Evolutionary conservation across 768 basidiomycete species (phyloP).

Genomic region (Auriscalpium vulgare): DNA sequence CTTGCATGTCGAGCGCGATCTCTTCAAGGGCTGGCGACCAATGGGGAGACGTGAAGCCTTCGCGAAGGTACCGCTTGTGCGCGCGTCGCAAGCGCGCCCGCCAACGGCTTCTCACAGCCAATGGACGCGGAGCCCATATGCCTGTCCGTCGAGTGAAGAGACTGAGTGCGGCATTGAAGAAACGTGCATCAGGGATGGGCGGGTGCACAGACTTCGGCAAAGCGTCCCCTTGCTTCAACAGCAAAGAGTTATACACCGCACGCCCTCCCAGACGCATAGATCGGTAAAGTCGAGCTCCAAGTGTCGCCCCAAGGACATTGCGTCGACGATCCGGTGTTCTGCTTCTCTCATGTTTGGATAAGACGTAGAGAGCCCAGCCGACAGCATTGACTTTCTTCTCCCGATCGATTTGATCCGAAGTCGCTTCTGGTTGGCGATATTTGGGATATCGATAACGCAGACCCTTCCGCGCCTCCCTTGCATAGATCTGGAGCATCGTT

Average conservation of each 20-base stretch:
- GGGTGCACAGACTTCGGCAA: not conserved
- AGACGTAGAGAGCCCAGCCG: not conserved
- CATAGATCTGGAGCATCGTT: conserved; percentile 59
- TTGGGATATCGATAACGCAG: not conserved
- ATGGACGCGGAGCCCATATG: conserved; percentile 10
- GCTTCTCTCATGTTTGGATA: not conserved
- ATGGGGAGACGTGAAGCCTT: not conserved
- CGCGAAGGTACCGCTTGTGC: not conserved
- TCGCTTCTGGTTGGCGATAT: not conserved
- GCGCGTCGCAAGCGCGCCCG: conserved; percentile 23
- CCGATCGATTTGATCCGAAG: too few species aligned
- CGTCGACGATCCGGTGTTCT: not conserved
- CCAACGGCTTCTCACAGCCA: conserved; percentile 21
- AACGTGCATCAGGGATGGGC: conserved; percentile 22
- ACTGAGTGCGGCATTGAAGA: conserved; percentile 56
- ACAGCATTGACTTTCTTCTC: not conserved
- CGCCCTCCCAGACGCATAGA: not conserved
- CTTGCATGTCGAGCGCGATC: conserved; percentile 1
- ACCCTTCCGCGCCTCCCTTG: conserved; percentile 27
- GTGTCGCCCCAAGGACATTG: not conserved
- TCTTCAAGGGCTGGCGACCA: conserved; percentile 10
- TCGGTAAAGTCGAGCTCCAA: not conserved
- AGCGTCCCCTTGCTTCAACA: not conserved
- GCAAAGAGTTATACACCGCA: not conserved
- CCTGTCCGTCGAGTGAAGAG: conserved; percentile 22